Base-by-base conservation (phyloP, 495 filamentous ascomycete species). In the Choiromyces venosus region DNA sequence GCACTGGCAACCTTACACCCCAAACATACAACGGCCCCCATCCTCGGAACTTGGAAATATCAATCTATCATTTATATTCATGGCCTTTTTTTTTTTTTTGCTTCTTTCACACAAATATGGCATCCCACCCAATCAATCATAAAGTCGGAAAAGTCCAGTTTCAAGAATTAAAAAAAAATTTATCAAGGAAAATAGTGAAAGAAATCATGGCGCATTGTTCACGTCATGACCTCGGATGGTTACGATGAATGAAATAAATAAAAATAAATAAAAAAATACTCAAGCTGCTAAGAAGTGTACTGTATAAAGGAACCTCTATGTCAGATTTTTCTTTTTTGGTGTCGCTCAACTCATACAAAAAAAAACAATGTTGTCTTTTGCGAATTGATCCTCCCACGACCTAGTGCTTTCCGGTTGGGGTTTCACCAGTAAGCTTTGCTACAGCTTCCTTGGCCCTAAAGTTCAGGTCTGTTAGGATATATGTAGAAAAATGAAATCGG, bases 381-480 rank as follows among this genome's bases (percentile, higher is more conserved):
- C 46, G 18, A 40, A 46, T 19, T 36, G 10, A n/a, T n/a, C n/a
- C n/a, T 25, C 52, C 25, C 52, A 14, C 12, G 16, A 61, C 85
- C 85, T 93, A 97, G 89, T 97, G 94, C 91, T 98, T 98, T 71
- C 94, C 95, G 76, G 94, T 97, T 83, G 97, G 94, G 78, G 86
- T 84, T 9, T 97, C 94, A 78, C 95, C 95, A 42, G 95, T 99
- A 83, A 97, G 84, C 86, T 96, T 97, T 86, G 97, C 95, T 77
- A 99, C 94, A 84, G 93, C 92, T 77, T 92, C 91, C 85, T 99
- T 99, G 73, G 95, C 95, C 87, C 94, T 97, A 79, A 87, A 39
- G 35, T 77, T 19, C 37, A 42, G 44, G 40, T 66, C 14, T 21
- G 29, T 77, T 70, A 77, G 73, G n/a, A 72, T 29, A 42, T 56